Conservation (phyloP, 345 rosid genomes). For the Murraya koenigii region DNA sequence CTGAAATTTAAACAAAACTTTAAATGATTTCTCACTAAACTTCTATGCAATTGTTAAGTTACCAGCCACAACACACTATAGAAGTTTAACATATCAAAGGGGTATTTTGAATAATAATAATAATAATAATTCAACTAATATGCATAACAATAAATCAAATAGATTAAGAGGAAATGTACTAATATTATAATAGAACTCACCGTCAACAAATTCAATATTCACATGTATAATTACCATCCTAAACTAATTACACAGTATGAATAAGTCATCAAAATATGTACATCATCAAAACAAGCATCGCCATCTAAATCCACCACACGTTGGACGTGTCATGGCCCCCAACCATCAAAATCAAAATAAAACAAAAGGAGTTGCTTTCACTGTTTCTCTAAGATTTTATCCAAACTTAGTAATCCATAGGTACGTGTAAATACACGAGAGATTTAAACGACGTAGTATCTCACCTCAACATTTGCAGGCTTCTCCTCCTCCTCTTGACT, state of each 20-base stretch:
- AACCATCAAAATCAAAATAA: neutral
- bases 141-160: neutral
- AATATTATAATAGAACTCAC: neutral
- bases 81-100: too few relatives aligned
- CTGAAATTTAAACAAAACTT: neutral
- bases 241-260: neutral
- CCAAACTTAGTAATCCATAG: neutral
- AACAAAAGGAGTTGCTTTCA: neutral
- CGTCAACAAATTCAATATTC: neutral
- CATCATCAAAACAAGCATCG: neutral
- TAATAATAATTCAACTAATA: too few relatives aligned
- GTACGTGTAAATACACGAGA: neutral
- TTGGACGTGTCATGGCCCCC: neutral
- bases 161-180: neutral
- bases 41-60: neutral
- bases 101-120: too few relatives aligned
- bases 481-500: conserved; percentile 24
- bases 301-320: neutral
- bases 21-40: neutral
- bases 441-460: neutral
- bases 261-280: neutral
- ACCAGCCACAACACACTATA: too few relatives aligned
- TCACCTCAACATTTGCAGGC: conserved; percentile 33
- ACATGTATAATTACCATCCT: neutral
- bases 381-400: neutral